Conservation (phyloP, 2,329 filamentous ascomycete species). For the Dendryphion nanum region DNA sequence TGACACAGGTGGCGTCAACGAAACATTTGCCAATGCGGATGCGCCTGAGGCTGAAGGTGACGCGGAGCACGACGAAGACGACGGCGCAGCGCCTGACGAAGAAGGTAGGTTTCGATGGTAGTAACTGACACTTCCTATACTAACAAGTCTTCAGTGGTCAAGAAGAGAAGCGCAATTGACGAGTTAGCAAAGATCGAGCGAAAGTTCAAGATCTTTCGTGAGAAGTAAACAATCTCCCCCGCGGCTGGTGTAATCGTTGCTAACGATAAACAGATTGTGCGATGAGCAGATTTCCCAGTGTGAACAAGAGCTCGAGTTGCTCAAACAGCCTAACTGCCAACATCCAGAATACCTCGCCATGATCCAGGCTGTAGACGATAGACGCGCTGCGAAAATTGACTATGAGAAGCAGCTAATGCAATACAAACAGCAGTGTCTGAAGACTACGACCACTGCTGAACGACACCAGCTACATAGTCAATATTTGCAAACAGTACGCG, state of each 20-base stretch:
- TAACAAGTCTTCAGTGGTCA: slow-evolving; percentile 63
- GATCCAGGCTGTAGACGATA: slow-evolving; percentile 80
- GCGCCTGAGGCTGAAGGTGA: slow-evolving; percentile 57
- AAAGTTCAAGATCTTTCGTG: slow-evolving; percentile 83
- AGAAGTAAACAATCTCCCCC: slow-evolving; percentile 56
- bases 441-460: slow-evolving; percentile 72
- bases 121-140: not conserved
- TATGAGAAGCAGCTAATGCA: slow-evolving; percentile 72
- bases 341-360: slow-evolving; percentile 91
- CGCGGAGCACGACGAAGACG: slow-evolving; percentile 47
- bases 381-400: slow-evolving; percentile 75
- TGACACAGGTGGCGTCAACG: slow-evolving; percentile 32
- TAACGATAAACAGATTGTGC: slow-evolving; percentile 64
- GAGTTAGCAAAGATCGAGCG: slow-evolving; percentile 79
- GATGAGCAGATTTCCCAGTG: slow-evolving; percentile 83
- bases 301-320: slow-evolving; percentile 64
- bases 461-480: slow-evolving; percentile 85
- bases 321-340: slow-evolving; percentile 59
- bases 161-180: slow-evolving; percentile 76
- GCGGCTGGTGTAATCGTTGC: slow-evolving; percentile 9
- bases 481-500: slow-evolving; percentile 82
- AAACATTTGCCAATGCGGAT: slow-evolving; percentile 61
- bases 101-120: slow-evolving; percentile 36
- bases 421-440: slow-evolving; percentile 69
- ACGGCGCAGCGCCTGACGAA: slow-evolving; percentile 35